Conservation (phyloP, 78 protist species). For the Blattamonas nauphoetae region DNA sequence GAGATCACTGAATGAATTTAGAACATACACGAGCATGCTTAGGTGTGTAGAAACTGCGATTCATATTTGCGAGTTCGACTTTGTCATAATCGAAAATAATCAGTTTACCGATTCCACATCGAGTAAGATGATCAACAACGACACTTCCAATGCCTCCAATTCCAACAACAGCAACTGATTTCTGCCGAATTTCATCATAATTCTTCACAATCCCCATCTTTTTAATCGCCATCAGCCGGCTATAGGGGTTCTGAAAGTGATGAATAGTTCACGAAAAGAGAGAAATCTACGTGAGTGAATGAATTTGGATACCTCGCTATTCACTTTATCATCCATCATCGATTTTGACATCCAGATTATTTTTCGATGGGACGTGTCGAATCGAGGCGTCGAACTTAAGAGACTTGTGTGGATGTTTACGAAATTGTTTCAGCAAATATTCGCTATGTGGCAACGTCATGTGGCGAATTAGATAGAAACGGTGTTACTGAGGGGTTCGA, state of each 20-base stretch:
- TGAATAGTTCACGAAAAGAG: background rate
- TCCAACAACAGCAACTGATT: constrained; percentile 75
- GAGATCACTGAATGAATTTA: background rate
- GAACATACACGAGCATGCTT: constrained; percentile 48
- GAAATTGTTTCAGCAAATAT: too few species aligned
- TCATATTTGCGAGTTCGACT: constrained; percentile 94
- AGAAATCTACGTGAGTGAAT: background rate
- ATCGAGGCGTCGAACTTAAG: too few species aligned
- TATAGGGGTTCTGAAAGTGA: background rate
- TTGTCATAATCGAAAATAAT: constrained; percentile 87
- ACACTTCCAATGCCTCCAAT: constrained; percentile 88
- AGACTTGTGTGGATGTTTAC: too few species aligned
- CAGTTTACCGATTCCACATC: constrained; percentile 95
- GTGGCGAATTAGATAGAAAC: too few species aligned
- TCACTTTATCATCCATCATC: too few species aligned
- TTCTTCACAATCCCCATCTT: constrained; percentile 85
- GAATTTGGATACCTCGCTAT: too few species aligned
- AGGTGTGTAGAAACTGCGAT: constrained; percentile 82
- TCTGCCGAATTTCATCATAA: constrained; percentile 67
- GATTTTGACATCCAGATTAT: too few species aligned
- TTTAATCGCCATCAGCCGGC: constrained; percentile 82
- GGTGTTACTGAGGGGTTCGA: too few species aligned
- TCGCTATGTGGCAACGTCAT: too few species aligned
- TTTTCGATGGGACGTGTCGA: too few species aligned
- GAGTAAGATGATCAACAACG: constrained; percentile 88